phyloP scores from a whole-genome alignment of 306 rosid genomes.

The Adenanthera pavonina region DNA sequence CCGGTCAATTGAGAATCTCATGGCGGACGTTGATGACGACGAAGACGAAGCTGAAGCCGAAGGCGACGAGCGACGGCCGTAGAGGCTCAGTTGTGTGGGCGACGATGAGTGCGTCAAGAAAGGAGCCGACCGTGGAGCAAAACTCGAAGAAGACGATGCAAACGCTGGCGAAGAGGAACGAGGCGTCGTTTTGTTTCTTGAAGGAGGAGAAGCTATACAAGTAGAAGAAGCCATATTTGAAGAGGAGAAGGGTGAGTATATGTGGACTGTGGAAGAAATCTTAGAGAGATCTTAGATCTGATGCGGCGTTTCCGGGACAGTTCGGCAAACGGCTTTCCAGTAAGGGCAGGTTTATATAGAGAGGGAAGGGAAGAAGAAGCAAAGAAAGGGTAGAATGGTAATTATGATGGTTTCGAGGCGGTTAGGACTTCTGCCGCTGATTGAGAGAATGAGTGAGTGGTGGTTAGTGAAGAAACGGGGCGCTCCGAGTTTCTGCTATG shows the following conservation, averaged over 20 bases:
- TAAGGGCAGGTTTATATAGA: constrained; percentile 27
- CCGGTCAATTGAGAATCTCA: constrained; percentile 42
- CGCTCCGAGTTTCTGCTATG: not conserved
- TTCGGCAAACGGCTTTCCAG: constrained; percentile 8
- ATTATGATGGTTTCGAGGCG: not conserved
- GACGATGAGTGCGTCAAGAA: constrained; percentile 44
- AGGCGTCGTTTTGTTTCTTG: constrained; percentile 40
- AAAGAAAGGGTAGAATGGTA: not conserved
- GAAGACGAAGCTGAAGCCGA: constrained; percentile 26
- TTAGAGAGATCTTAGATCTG: not conserved
- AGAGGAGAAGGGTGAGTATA: constrained; percentile 7
- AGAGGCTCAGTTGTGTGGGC: constrained; percentile 33
- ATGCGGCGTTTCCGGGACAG: not conserved
- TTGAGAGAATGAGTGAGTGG: not conserved
- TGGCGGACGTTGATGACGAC: constrained; percentile 13
- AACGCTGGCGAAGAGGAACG: constrained; percentile 46
- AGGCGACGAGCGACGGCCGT: not conserved
- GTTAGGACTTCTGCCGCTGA: not conserved
- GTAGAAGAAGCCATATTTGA: constrained; percentile 33
- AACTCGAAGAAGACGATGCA: constrained; percentile 56
- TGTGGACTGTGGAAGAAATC: not conserved
- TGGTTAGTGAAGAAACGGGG: not conserved
- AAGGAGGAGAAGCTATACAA: constrained; percentile 21
- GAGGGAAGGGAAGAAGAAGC: not conserved
- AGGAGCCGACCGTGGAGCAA: constrained; percentile 43